Percentiles rank a stretch among this genome's conserved stretches.
Evolutionary conservation across 352 stramenopile genomes (phyloP).

Genomic region (Phytophthora ramorum): DNA sequence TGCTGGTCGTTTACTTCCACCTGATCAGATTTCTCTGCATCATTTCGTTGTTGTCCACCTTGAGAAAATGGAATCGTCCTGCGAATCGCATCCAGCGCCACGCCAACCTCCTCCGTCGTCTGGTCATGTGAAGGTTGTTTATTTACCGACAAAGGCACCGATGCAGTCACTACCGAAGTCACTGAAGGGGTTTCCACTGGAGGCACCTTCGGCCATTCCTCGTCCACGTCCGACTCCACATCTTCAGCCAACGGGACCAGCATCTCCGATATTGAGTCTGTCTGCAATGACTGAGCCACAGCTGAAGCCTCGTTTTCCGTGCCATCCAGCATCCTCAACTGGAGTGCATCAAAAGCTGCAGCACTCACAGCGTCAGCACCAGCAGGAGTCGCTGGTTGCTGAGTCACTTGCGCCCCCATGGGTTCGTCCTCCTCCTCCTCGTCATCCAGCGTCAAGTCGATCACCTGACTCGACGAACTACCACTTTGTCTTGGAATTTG

Average conservation of each 20-base stretch:
- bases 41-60: background rate
- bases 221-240: slow-evolving; percentile 69
- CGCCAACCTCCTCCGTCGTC: slow-evolving; percentile 13
- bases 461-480: slow-evolving; percentile 24
- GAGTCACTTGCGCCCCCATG: slow-evolving; percentile 11
- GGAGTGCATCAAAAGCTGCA: slow-evolving; percentile 9
- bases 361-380: slow-evolving; percentile 2
- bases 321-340: slow-evolving; percentile 6
- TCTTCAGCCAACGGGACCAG: slow-evolving; percentile 20
- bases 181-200: background rate
- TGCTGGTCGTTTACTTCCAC: slow-evolving; percentile 3
- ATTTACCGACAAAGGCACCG: background rate
- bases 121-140: slow-evolving; percentile 7
- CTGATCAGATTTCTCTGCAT: background rate
- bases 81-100: slow-evolving; percentile 16
- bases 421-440: slow-evolving; percentile 65
- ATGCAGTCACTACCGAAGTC: background rate
- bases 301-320: background rate
- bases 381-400: background rate
- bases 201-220: slow-evolving; percentile 52
- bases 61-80: slow-evolving; percentile 12
- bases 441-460: slow-evolving; percentile 68
- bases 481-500: slow-evolving; percentile 9
- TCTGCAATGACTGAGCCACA: background rate
- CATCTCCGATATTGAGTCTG: slow-evolving; percentile 5